phyloP scores from a whole-genome alignment of 202 grass and related monocot genomes.

The Thinopyrum obtusiflorum region DNA sequence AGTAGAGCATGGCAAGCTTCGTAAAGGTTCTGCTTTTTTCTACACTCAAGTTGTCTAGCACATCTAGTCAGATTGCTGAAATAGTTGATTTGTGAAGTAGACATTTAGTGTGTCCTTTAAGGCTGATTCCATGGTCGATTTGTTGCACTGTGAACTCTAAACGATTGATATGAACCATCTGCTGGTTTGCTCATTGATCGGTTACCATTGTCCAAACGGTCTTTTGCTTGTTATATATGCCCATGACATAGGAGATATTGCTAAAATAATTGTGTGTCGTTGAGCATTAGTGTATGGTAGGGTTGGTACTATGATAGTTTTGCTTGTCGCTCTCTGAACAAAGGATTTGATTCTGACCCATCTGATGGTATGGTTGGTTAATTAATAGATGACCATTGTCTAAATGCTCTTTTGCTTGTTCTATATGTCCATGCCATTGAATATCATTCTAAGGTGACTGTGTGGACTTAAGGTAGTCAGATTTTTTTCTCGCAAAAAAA shows the following conservation, averaged over 20 bases:
- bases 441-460: no score
- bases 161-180: neutral
- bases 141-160: neutral
- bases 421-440: neutral
- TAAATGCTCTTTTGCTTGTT: neutral
- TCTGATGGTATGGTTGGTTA: neutral
- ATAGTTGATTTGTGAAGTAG: neutral
- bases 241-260: neutral
- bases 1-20: constrained; percentile 35
- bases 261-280: neutral
- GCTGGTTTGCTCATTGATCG: neutral
- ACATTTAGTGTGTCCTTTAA: neutral
- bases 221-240: neutral
- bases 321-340: neutral
- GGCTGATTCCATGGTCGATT: neutral
- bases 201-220: neutral
- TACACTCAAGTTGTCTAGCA: neutral
- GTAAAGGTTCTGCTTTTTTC: constrained; percentile 46
- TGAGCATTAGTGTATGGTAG: neutral
- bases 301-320: neutral
- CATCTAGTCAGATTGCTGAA: neutral
- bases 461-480: no score
- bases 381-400: neutral
- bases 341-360: neutral
- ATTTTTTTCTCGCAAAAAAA: no score